These are phyloP conservation scores for Cymbopogon citratus DNA, from an alignment of 176 grass and related monocot genomes.

Conservation along the genomic window DNA sequence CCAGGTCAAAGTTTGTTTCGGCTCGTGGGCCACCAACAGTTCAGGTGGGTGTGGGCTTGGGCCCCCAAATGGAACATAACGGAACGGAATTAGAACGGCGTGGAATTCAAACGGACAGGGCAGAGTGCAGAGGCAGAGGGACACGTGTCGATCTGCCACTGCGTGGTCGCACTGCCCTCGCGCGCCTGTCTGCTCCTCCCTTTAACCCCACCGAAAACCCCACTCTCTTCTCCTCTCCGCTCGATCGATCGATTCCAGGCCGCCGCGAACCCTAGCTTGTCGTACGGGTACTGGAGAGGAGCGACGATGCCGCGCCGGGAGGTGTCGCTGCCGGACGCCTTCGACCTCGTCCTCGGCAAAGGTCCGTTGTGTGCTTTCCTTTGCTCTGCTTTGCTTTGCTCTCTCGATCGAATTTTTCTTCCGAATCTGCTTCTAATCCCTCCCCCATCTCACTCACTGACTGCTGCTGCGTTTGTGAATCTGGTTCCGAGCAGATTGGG, in stretches of 20 bases:
- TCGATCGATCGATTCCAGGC: background rate
- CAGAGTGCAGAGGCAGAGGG: background rate
- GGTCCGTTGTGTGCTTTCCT: background rate
- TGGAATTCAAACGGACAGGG: background rate
- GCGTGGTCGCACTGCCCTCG: background rate
- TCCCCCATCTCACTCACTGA: background rate
- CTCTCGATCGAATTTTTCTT: background rate
- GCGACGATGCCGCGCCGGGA: background rate
- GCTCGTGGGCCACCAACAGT: background rate
- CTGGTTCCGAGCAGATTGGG: background rate
- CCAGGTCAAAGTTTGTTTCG: background rate
- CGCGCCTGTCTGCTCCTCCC: background rate
- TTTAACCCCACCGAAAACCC: too few relatives aligned
- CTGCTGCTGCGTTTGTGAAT: background rate
- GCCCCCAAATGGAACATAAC: background rate
- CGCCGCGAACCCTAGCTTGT: background rate
- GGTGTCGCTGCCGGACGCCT: background rate
- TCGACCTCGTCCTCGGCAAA: constrained; percentile 17
- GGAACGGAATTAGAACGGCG: background rate
- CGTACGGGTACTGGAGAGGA: background rate
- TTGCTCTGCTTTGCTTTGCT: background rate
- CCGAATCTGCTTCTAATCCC: background rate
- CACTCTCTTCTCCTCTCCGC: background rate
- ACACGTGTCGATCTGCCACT: background rate
- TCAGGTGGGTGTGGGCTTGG: background rate